A percentile compares a stretch with the other conserved stretches of the same genome.
phyloP scores from a whole-genome alignment of 768 basidiomycete genomes.

The Amanita molliuscula region DNA sequence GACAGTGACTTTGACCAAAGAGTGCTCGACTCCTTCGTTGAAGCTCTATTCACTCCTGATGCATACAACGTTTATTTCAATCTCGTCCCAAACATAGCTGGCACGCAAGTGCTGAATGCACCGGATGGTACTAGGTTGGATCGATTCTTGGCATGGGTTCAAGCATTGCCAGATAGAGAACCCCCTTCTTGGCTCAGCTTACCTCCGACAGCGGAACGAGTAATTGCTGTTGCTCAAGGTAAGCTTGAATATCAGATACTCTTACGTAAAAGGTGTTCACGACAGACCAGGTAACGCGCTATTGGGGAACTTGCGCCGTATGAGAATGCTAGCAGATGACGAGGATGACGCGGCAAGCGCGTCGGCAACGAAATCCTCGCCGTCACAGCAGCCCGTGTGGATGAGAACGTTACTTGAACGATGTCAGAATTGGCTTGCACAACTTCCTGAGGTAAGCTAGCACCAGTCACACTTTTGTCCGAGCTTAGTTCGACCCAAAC shows the following conservation, averaged over 20 bases:
- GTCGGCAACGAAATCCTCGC: conserved; percentile 49
- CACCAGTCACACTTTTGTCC: not conserved
- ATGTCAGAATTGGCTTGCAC: conserved; percentile 73
- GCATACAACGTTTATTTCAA: conserved; percentile 94
- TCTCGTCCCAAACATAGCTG: conserved; percentile 60
- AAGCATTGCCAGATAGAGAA: conserved; percentile 81
- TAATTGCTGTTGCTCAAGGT: conserved; percentile 92
- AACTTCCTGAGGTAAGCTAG: conserved; percentile 59
- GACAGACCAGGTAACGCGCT: conserved; percentile 58
- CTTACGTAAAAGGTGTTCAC: conserved; percentile 1
- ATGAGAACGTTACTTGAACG: conserved; percentile 81
- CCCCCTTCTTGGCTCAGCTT: conserved; percentile 93
- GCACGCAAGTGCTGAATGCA: conserved; percentile 47
- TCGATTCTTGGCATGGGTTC: conserved; percentile 87
- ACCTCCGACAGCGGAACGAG: conserved; percentile 84
- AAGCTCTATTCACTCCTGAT: conserved; percentile 73
- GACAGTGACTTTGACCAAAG: conserved; percentile 94
- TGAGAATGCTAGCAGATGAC: conserved; percentile 82
- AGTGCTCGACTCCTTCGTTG: conserved; percentile 89
- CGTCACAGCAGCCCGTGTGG: conserved; percentile 84
- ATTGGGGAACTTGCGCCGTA: conserved; percentile 82
- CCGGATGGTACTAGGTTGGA: conserved; percentile 92
- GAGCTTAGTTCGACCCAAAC: not conserved
- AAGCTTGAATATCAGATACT: conserved; percentile 10
- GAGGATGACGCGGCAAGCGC: conserved; percentile 54